Base-by-base conservation (phyloP, 176 grass and related monocot genomes). In the Tillandsia fasciculata region DNA sequence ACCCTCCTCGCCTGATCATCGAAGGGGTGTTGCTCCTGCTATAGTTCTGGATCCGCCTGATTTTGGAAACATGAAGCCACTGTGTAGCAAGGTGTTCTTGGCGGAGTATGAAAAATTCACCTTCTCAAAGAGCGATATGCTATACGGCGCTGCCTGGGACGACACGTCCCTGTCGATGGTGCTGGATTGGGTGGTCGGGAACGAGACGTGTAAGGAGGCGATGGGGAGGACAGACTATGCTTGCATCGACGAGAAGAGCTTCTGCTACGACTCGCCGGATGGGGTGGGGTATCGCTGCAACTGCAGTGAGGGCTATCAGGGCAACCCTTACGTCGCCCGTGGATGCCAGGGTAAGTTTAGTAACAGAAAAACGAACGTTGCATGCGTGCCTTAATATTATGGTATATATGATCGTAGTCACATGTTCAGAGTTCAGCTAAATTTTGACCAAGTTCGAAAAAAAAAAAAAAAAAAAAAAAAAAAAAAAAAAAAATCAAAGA, bases 251-350 rank as follows among this genome's bases (percentile, higher is more conserved):
- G 65, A 90, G 3, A 42, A 42, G 51, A 59, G 80, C 9, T 0
- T 69, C 13, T 90, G 87, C 53, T 83, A 83, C 63, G 12, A 78
- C 28, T 74, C 79, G 0, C 15, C 58, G 2, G 81, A 83, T 10
- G 80, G 77, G 54, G 51, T 83, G 14, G 87, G 87, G 2, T 86
- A 86, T 9, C 80, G 80, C 67, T 90, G 87, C 74, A 90, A 81
- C 12, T 90, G 87, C 71, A 42, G 7, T 48, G 0, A 63, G 0
- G 83, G 87, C 28, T 90, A 79, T 69, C 12, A 64, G 52, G 87
- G 87, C 17, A 90, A 90, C 28, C 87, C 87, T 0, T 90, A 90
- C 23, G 70, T 72, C 20, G 53, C 56, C 75, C 82, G 54, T 29
- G 86, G 78, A 80, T 84, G 76, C 49, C 23, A 64, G 63, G 84